These are phyloP conservation scores for Sarocladium kiliense DNA, from an alignment of 2,329 filamentous ascomycete species.

Conservation along the genomic window DNA sequence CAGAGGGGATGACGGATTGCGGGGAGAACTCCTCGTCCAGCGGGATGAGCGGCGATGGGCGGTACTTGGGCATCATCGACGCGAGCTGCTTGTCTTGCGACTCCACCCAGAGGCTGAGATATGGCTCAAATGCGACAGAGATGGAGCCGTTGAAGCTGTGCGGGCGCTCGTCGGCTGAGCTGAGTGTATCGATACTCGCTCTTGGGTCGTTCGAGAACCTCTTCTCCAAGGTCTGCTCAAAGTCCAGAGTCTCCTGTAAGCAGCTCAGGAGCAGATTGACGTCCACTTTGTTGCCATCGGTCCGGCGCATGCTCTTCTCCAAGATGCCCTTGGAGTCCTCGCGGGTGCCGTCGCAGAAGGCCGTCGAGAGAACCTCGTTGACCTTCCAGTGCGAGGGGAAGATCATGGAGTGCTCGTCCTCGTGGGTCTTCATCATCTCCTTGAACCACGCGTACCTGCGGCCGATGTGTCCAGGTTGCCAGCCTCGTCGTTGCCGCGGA, in stretches of 20 bases:
- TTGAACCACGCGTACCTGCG: constrained; percentile 95
- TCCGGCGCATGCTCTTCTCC: constrained; percentile 76
- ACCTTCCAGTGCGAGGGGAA: constrained; percentile 88
- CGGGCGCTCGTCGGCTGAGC: constrained; percentile 68
- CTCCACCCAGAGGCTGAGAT: constrained; percentile 94
- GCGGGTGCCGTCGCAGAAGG: constrained; percentile 91
- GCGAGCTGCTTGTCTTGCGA: constrained; percentile 89
- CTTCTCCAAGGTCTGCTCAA: constrained; percentile 85
- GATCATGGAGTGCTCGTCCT: constrained; percentile 83
- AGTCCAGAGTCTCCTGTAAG: constrained; percentile 92
- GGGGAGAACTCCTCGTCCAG: constrained; percentile 88
- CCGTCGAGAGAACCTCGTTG: constrained; percentile 81
- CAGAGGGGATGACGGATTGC: constrained; percentile 85
- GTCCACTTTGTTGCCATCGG: constrained; percentile 75
- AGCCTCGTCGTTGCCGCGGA: constrained; percentile 93
- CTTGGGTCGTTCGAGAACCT: constrained; percentile 71
- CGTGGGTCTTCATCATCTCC: constrained; percentile 90
- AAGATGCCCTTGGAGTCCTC: constrained; percentile 95
- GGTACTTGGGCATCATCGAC: constrained; percentile 80
- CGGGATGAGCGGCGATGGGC: constrained; percentile 71
- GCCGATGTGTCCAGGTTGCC: constrained; percentile 91
- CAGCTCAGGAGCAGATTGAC: constrained; percentile 86
- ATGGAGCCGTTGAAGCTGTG: constrained; percentile 85
- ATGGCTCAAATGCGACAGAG: constrained; percentile 95
- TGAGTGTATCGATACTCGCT: constrained; percentile 87